A percentile compares a stretch with the other conserved stretches of the same genome.
Conservation (phyloP, 2,329 filamentous ascomycete genomes). For the Pseudogymnoascus pannorum region DNA sequence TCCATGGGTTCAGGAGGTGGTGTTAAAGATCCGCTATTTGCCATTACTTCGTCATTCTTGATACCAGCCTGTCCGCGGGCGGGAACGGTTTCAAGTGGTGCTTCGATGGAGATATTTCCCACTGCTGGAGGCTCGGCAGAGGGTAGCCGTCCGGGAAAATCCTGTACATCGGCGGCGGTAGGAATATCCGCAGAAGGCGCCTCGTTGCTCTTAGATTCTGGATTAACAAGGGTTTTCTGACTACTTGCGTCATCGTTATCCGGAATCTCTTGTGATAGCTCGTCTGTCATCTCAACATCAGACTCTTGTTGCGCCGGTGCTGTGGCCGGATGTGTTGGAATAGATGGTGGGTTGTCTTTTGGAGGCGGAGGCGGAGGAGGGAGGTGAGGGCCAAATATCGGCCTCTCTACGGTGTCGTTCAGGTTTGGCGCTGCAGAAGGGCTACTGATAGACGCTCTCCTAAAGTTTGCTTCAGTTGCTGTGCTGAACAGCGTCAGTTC, state of each 20-base stretch:
- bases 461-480: slow-evolving; percentile 44
- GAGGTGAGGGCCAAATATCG: slow-evolving; percentile 2
- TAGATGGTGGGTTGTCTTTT: slow-evolving; percentile 19
- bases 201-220: slow-evolving; percentile 15
- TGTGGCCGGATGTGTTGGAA: slow-evolving; percentile 13
- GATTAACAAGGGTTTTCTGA: slow-evolving; percentile 34
- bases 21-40: slow-evolving; percentile 29
- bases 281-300: slow-evolving; percentile 29
- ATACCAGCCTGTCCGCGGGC: not conserved
- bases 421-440: slow-evolving; percentile 21
- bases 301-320: slow-evolving; percentile 13
- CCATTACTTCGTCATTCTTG: slow-evolving; percentile 28
- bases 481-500: slow-evolving; percentile 66
- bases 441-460: slow-evolving; percentile 38
- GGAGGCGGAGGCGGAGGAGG: not conserved
- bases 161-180: not conserved
- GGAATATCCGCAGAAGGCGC: slow-evolving; percentile 11
- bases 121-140: not conserved
- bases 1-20: slow-evolving; percentile 13
- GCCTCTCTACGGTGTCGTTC: not conserved
- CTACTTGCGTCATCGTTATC: slow-evolving; percentile 28
- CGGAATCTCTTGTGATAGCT: slow-evolving; percentile 19
- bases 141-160: not conserved
- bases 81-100: not conserved
- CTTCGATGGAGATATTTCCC: not conserved